These are phyloP conservation scores for Theobroma grandiflorum DNA, from an alignment of 441 rosid genomes.

Conservation along the genomic window DNA sequence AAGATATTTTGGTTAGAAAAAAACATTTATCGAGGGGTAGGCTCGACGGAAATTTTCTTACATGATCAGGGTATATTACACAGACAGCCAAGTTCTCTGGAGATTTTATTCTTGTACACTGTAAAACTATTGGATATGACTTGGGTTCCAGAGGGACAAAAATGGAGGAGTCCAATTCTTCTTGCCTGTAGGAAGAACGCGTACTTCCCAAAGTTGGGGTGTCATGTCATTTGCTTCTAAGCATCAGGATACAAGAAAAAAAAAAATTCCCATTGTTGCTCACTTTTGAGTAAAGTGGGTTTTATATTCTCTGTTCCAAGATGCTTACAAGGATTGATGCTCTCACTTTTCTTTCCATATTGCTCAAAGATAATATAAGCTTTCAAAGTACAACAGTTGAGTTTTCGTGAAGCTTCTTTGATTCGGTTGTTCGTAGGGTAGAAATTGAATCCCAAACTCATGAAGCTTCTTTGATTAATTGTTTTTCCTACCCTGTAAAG, in stretches of 20 bases:
- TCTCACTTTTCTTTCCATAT: neutral
- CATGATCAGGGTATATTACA: neutral
- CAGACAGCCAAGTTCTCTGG: neutral
- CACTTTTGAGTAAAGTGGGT: neutral
- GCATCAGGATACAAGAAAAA: neutral
- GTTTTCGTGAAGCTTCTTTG: neutral
- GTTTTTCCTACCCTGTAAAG: neutral
- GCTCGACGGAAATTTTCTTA: neutral
- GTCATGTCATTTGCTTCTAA: neutral
- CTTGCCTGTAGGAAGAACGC: neutral
- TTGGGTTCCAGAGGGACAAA: neutral
- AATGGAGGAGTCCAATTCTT: neutral
- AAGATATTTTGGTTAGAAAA: neutral
- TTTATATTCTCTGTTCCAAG: neutral
- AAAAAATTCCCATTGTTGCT: neutral
- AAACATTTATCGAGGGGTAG: neutral
- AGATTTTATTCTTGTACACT: constrained; percentile 17
- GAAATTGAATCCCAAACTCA: neutral
- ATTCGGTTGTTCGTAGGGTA: neutral
- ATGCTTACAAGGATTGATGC: neutral
- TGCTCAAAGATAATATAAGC: neutral
- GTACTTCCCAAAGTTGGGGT: neutral
- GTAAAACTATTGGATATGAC: neutral
- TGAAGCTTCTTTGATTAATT: too few species aligned
- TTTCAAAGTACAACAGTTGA: neutral